Conservation (phyloP, 306 rosid genomes). For the Rosa lucieae region DNA sequence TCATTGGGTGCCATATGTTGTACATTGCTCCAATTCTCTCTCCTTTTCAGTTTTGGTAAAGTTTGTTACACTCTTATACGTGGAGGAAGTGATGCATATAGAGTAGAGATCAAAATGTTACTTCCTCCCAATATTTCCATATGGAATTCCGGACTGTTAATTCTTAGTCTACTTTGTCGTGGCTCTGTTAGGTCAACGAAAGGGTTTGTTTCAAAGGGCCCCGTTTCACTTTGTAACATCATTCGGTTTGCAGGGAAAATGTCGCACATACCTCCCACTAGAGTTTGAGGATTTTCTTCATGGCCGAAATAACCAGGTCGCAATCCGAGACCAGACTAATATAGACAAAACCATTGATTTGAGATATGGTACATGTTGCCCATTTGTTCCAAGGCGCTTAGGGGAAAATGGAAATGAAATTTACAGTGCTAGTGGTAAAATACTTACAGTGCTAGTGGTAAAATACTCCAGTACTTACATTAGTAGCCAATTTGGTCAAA, state of each 20-base stretch:
- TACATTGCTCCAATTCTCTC: conserved; percentile 40
- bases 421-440: background rate
- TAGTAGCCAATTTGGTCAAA: background rate
- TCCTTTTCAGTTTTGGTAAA: conserved; percentile 17
- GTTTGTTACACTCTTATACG: conserved; percentile 31
- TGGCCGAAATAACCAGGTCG: background rate
- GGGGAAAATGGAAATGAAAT: background rate
- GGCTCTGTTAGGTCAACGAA: background rate
- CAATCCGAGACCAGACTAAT: background rate
- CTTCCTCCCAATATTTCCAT: background rate
- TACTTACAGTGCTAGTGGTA: background rate
- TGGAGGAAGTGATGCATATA: conserved; percentile 29
- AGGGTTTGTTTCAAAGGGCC: background rate
- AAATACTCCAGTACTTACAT: background rate
- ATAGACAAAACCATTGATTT: background rate
- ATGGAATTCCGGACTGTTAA: background rate
- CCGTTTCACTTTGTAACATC: background rate
- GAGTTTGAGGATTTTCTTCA: background rate
- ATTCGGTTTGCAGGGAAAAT: background rate
- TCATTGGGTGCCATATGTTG: conserved; percentile 31
- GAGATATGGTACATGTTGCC: background rate
- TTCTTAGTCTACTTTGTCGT: background rate
- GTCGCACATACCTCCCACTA: background rate
- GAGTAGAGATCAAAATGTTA: conserved; percentile 28
- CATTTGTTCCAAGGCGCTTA: background rate